Conservation (phyloP, 1,139 yeast genomes). For the Geotrichum klebahnii region DNA sequence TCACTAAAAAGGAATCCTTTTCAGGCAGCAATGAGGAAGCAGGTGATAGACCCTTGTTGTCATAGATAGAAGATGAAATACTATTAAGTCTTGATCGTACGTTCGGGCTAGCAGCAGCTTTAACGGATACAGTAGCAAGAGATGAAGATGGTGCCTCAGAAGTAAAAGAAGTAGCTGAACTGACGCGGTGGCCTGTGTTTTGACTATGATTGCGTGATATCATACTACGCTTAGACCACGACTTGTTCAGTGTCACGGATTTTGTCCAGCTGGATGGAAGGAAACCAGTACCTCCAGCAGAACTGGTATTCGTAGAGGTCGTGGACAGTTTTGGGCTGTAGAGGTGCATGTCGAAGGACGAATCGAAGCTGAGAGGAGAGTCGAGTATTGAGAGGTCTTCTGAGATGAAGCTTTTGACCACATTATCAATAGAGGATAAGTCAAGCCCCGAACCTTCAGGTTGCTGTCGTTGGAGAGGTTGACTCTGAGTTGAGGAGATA, state of each 20-base stretch:
- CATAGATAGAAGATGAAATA: not conserved
- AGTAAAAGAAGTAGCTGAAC: not conserved
- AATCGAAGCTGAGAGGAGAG: not conserved
- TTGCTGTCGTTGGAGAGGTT: not conserved
- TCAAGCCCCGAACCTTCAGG: not conserved
- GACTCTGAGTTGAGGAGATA: not conserved
- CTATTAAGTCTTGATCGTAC: not conserved
- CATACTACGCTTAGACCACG: not conserved
- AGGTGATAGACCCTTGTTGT: not conserved
- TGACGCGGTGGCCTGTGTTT: not conserved
- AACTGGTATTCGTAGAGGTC: not conserved
- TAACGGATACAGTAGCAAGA: not conserved
- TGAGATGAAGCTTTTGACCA: slow-evolving; percentile 7
- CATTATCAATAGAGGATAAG: slow-evolving; percentile 1
- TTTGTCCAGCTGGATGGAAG: not conserved
- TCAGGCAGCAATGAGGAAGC: slow-evolving; percentile 1
- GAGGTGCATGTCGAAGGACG: not conserved
- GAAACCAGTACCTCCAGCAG: not conserved
- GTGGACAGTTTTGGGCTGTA: not conserved
- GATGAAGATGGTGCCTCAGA: not conserved
- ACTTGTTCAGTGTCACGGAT: not conserved
- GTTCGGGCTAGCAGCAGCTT: not conserved
- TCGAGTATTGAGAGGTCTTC: slow-evolving; percentile 8
- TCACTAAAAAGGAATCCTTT: not conserved
- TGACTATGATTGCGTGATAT: not conserved